phyloP scores from a whole-genome alignment of 495 filamentous ascomycete genomes.

The Penicillium verhagenii region DNA sequence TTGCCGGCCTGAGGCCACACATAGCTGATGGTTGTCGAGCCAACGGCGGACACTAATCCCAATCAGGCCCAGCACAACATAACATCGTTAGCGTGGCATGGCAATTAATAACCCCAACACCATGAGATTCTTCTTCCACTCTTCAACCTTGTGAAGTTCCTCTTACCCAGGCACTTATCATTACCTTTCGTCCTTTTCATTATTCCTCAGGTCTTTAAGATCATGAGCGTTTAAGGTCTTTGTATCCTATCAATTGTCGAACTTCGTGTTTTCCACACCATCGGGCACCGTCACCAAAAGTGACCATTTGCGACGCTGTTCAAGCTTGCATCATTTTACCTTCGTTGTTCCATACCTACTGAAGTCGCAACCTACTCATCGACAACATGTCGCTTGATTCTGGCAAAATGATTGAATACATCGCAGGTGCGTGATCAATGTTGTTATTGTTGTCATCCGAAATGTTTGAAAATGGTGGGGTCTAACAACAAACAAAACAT shows the following conservation, averaged over 20 bases:
- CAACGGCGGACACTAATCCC: constrained; percentile 40
- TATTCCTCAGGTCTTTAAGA: constrained; percentile 7
- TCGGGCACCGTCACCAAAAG: constrained; percentile 4
- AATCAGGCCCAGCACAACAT: constrained; percentile 38
- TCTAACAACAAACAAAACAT: constrained; percentile 14
- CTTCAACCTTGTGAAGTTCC: constrained; percentile 17
- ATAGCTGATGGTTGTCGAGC: constrained; percentile 35
- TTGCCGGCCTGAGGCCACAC: constrained; percentile 16
- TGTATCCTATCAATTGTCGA: constrained; percentile 8
- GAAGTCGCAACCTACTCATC: constrained; percentile 5
- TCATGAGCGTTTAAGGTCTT: constrained; percentile 23
- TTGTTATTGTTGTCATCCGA: not conserved
- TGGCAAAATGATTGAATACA: constrained; percentile 74
- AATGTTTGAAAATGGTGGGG: constrained; percentile 1
- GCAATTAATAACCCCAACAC: constrained; percentile 40
- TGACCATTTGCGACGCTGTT: constrained; percentile 3
- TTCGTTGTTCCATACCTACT: constrained; percentile 8
- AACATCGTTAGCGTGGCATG: constrained; percentile 47
- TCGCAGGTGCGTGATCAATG: constrained; percentile 56
- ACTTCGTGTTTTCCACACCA: constrained; percentile 7
- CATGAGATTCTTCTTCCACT: constrained; percentile 31
- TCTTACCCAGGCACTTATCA: constrained; percentile 7
- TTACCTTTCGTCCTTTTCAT: constrained; percentile 8
- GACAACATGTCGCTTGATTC: constrained; percentile 37
- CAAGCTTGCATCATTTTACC: constrained; percentile 7